Evolutionary conservation across 2,329 filamentous ascomycete genomes (phyloP).

Genomic region (Phaeosphaeriaceae sp.): DNA sequence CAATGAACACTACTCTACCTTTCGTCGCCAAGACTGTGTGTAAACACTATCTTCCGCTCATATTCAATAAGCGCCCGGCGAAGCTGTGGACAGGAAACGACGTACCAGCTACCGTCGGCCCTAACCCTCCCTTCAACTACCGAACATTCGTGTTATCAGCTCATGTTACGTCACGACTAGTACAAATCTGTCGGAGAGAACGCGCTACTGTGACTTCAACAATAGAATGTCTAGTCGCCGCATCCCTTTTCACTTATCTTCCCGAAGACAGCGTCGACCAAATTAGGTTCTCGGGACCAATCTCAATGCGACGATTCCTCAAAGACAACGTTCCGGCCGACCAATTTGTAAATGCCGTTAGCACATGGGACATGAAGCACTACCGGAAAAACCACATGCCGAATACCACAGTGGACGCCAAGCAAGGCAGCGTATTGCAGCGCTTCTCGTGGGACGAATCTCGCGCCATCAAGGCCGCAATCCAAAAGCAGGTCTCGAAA

Average conservation of each 20-base stretch:
- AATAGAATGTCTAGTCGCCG: conserved; percentile 49
- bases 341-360: conserved; percentile 38
- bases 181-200: conserved; percentile 45
- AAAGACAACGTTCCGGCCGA: conserved; percentile 20
- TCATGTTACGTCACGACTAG: conserved; percentile 35
- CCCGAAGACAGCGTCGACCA: conserved; percentile 36
- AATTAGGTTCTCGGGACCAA: conserved; percentile 42
- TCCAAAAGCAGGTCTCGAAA: conserved; percentile 24
- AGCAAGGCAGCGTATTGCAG: not conserved
- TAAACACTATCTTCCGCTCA: conserved; percentile 39
- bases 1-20: conserved; percentile 45
- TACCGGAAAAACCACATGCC: conserved; percentile 1
- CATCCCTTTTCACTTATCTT: conserved; percentile 43
- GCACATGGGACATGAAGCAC: conserved; percentile 19
- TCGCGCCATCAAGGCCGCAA: conserved; percentile 17
- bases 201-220: conserved; percentile 51
- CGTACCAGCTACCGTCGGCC: conserved; percentile 18
- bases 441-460: conserved; percentile 31
- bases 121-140: conserved; percentile 26
- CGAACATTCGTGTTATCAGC: conserved; percentile 44
- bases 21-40: conserved; percentile 46
- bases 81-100: conserved; percentile 33
- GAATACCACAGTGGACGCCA: not conserved
- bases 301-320: conserved; percentile 50
- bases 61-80: conserved; percentile 18